Evolutionary conservation across 495 filamentous ascomycete genomes (phyloP).

Genomic region (Chaetomium fimeti): DNA sequence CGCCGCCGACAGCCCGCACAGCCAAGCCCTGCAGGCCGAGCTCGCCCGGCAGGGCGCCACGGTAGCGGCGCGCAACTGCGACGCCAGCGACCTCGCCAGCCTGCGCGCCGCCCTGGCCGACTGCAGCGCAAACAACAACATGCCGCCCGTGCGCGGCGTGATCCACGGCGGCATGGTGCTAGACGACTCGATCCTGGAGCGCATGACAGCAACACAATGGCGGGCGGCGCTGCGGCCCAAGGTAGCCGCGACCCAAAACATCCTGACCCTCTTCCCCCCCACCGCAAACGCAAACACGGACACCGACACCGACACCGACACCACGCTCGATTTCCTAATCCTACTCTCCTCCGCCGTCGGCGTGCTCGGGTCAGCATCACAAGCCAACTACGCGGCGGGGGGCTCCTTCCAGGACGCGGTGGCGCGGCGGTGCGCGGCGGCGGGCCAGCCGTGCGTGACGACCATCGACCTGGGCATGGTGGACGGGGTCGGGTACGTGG

Average conservation of each 20-base stretch:
- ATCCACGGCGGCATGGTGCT: constrained; percentile 56
- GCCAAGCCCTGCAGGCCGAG: constrained; percentile 33
- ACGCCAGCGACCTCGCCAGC: constrained; percentile 37
- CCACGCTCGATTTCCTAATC: constrained; percentile 63
- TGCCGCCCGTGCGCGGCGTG: constrained; percentile 44
- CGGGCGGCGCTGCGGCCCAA: constrained; percentile 51
- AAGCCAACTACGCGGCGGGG: constrained; percentile 60
- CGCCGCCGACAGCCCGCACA: constrained; percentile 31
- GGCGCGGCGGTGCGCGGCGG: constrained; percentile 33
- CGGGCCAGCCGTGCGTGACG: constrained; percentile 40
- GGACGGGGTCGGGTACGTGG: constrained; percentile 35
- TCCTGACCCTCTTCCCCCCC: constrained; percentile 23
- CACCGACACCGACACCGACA: too few species aligned
- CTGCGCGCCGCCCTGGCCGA: constrained; percentile 35
- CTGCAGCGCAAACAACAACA: constrained; percentile 15
- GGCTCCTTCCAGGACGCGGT: constrained; percentile 57
- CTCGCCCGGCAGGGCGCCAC: constrained; percentile 37
- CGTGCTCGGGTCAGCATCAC: constrained; percentile 48
- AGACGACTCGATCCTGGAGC: constrained; percentile 43
- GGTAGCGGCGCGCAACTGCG: constrained; percentile 39
- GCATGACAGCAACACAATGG: constrained; percentile 41
- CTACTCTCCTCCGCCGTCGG: constrained; percentile 56
- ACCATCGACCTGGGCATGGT: constrained; percentile 50
- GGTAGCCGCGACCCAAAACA: constrained; percentile 42
- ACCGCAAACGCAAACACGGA: too few species aligned